Evolutionary conservation across 352 stramenopile genomes (phyloP).

Genomic region (Phytophthora niederhauseri): DNA sequence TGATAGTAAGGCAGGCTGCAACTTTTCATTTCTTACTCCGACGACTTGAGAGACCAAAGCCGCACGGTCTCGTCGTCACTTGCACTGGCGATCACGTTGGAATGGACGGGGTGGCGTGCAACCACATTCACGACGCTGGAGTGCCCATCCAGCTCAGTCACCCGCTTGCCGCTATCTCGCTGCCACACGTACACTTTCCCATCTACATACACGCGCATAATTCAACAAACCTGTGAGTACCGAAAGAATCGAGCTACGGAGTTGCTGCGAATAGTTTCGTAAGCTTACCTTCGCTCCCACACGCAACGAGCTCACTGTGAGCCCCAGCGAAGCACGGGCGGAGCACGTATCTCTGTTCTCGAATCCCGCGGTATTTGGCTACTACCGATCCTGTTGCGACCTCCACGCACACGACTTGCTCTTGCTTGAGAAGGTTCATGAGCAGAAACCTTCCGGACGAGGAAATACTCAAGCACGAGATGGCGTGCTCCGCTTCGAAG

Average conservation of each 20-base stretch:
- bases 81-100: conserved; percentile 64
- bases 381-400: conserved; percentile 47
- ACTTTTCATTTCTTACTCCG: conserved; percentile 18
- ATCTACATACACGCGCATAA: conserved; percentile 42
- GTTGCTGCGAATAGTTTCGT: neutral
- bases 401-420: conserved; percentile 65
- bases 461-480: conserved; percentile 64
- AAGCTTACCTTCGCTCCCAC: conserved; percentile 70
- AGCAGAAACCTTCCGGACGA: conserved; percentile 54
- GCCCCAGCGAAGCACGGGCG: conserved; percentile 63
- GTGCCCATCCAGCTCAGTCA: conserved; percentile 50
- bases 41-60: conserved; percentile 43
- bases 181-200: conserved; percentile 66
- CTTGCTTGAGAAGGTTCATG: conserved; percentile 64
- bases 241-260: too few relatives aligned
- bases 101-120: conserved; percentile 50
- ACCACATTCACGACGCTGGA: conserved; percentile 80
- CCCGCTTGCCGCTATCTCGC: conserved; percentile 53
- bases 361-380: conserved; percentile 59
- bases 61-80: conserved; percentile 80
- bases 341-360: conserved; percentile 68
- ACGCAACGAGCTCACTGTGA: conserved; percentile 60
- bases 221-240: neutral
- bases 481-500: conserved; percentile 53
- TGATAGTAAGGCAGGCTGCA: conserved; percentile 1